These are phyloP conservation scores for Podospora conica DNA, from an alignment of 495 filamentous ascomycete species.

Conservation along the genomic window DNA sequence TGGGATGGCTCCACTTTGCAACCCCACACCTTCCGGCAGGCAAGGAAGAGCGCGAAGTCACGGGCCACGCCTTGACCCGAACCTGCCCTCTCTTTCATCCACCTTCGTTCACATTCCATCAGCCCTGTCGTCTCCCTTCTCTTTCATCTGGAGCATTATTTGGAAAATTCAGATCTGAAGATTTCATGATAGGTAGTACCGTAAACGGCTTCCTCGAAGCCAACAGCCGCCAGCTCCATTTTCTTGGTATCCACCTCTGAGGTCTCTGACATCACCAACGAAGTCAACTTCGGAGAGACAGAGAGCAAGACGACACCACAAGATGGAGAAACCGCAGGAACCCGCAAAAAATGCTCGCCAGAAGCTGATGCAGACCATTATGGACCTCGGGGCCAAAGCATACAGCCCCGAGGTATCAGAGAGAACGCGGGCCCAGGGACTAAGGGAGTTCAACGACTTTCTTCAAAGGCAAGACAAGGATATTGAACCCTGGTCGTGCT, in stretches of 20 bases:
- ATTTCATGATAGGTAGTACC: not conserved
- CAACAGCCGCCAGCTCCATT: not conserved
- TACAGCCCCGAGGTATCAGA: conserved; percentile 33
- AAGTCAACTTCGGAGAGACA: not conserved
- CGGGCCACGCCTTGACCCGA: not conserved
- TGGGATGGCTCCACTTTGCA: not conserved
- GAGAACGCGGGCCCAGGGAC: conserved; percentile 23
- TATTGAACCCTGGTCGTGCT: not conserved
- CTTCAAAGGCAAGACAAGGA: conserved; percentile 34
- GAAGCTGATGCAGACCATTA: conserved; percentile 27
- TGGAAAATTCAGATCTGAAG: not conserved
- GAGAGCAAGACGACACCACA: not conserved
- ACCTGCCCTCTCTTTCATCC: not conserved
- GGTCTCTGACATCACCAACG: not conserved
- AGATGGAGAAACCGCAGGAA: conserved; percentile 16
- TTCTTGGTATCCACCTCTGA: not conserved
- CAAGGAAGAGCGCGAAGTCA: conserved; percentile 15
- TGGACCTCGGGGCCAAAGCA: conserved; percentile 34
- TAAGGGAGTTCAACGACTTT: conserved; percentile 34
- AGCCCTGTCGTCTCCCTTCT: not conserved
- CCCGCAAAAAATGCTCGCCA: conserved; percentile 19
- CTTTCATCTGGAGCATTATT: not conserved
- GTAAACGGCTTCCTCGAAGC: not conserved
- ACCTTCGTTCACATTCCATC: not conserved
- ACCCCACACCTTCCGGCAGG: not conserved